Percentiles rank a stretch among this genome's conserved stretches.
phyloP scores from a whole-genome alignment of 148 eudicot species.

The Dianthus caryophyllus region DNA sequence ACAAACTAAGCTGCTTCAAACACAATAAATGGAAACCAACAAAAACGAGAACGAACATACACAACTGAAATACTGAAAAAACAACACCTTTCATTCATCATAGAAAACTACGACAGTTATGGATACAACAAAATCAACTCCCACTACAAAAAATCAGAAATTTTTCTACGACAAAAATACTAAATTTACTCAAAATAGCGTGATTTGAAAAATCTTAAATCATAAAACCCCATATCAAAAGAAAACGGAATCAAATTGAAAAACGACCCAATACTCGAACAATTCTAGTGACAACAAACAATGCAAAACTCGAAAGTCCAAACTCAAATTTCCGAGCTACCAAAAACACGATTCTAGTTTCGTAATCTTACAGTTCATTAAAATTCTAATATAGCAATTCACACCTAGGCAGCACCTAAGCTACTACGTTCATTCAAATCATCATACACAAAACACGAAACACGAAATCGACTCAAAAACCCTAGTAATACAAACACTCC shows the following conservation, averaged over 20 bases:
- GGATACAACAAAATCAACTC: constrained; percentile 3
- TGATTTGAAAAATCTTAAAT: no score
- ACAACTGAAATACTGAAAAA: neutral
- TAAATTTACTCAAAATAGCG: no score
- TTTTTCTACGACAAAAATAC: neutral
- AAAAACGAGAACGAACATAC: no score
- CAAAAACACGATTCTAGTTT: neutral
- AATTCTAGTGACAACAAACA: no score
- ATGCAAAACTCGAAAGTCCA: neutral
- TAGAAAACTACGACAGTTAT: neutral
- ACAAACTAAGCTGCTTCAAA: neutral
- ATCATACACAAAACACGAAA: neutral
- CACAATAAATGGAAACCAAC: neutral
- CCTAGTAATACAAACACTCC: neutral
- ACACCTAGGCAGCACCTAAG: neutral
- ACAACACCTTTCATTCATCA: neutral
- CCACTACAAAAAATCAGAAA: neutral
- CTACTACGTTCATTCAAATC: constrained; percentile 1
- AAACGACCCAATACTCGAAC: no score
- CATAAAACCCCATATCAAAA: no score
- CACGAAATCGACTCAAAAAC: neutral
- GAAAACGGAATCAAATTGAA: no score
- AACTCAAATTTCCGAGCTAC: constrained; percentile 5
- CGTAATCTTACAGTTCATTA: neutral
- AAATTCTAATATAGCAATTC: neutral